Percentiles rank a stretch among this genome's conserved stretches.
phyloP scores from a whole-genome alignment of 1,139 yeast genomes.

The Hemisphaericaspora subhashii region DNA sequence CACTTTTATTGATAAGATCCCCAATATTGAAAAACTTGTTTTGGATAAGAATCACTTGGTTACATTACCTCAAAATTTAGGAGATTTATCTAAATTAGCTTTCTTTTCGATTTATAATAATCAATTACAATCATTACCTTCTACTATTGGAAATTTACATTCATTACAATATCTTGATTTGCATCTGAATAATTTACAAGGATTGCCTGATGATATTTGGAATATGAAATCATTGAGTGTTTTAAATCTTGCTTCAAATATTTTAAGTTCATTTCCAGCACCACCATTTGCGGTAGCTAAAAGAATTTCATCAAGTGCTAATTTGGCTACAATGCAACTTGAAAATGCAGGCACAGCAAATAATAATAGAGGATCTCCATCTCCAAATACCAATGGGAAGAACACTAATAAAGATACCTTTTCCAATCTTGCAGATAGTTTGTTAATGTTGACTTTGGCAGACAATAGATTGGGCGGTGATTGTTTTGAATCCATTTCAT shows the following conservation, averaged over 20 bases:
- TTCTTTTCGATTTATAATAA: conserved; percentile 74
- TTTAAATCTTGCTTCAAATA: conserved; percentile 80
- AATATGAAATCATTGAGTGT: conserved; percentile 54
- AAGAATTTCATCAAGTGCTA: conserved; percentile 34
- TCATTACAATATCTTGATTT: conserved; percentile 72
- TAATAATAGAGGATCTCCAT: not conserved
- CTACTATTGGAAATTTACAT: conserved; percentile 58
- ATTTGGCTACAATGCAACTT: conserved; percentile 17
- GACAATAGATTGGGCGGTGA: conserved; percentile 85
- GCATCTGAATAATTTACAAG: conserved; percentile 81
- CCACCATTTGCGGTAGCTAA: conserved; percentile 44
- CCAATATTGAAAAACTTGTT: conserved; percentile 70
- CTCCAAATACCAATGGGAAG: conserved; percentile 2
- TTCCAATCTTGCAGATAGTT: conserved; percentile 48
- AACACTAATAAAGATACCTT: conserved; percentile 13
- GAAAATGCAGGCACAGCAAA: not conserved
- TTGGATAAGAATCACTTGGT: conserved; percentile 84
- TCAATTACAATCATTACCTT: conserved; percentile 73
- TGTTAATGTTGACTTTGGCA: conserved; percentile 63
- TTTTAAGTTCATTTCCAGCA: conserved; percentile 65
- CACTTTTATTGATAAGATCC: conserved; percentile 59
- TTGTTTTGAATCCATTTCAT: conserved; percentile 67
- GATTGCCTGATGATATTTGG: conserved; percentile 71
- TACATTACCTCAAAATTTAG: conserved; percentile 70
- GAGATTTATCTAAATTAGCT: conserved; percentile 56